These are phyloP conservation scores for Zea mays DNA, from an alignment of 176 grass and related monocot species.

Conservation along the genomic window DNA sequence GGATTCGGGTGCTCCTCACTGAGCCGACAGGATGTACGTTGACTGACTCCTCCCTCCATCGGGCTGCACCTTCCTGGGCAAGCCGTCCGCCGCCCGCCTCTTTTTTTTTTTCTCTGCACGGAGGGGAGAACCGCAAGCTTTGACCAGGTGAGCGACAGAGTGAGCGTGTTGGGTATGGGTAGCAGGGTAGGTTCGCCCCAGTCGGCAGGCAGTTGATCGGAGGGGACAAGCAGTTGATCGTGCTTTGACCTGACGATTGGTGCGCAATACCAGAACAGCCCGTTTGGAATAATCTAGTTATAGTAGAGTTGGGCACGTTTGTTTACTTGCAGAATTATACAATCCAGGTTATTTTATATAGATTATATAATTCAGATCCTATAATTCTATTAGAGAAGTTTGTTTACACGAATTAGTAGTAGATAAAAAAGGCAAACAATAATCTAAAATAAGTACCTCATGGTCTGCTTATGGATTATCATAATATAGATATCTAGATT, in stretches of 20 bases:
- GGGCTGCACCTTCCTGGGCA: not conserved
- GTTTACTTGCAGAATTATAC: too few species aligned
- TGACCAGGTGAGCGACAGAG: not conserved
- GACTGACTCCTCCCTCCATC: not conserved
- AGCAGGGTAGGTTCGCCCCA: not conserved
- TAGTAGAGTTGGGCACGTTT: too few species aligned
- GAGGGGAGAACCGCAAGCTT: not conserved
- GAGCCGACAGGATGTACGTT: conserved; percentile 38
- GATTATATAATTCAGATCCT: too few species aligned
- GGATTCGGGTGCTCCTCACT: conserved; percentile 30
- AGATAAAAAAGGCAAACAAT: too few species aligned
- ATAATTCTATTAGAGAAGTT: too few species aligned
- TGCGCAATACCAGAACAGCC: not conserved
- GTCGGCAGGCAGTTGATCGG: not conserved
- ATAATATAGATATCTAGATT: too few species aligned
- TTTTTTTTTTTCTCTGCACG: not conserved
- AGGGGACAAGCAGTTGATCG: not conserved
- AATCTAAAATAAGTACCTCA: too few species aligned
- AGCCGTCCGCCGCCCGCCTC: not conserved
- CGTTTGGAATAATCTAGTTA: too few species aligned
- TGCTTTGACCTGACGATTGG: not conserved
- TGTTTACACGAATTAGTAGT: too few species aligned
- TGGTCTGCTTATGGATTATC: too few species aligned
- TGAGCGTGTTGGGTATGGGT: not conserved
- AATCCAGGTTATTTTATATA: too few species aligned